phyloP scores from a whole-genome alignment of 768 basidiomycete species.

The Kwoniella shandongensis region DNA sequence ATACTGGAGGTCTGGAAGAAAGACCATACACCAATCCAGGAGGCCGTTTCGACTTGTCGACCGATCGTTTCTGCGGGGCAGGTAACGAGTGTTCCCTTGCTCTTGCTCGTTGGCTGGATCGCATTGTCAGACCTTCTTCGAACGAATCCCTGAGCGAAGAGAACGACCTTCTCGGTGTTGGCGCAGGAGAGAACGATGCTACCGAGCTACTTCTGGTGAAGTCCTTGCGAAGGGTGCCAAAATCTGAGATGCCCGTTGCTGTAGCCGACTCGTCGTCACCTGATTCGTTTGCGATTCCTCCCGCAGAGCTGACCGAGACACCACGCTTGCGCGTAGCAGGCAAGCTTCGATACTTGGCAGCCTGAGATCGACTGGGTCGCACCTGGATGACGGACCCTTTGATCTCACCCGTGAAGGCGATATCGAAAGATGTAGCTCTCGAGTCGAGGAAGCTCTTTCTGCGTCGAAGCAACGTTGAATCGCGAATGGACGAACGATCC shows the following conservation, averaged over 20 bases:
- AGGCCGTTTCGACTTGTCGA: constrained; percentile 3
- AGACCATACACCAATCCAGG: constrained; percentile 20
- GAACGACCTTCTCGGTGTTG: constrained; percentile 12
- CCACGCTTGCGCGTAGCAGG: neutral
- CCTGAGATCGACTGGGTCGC: constrained; percentile 18
- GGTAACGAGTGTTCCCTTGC: constrained; percentile 1
- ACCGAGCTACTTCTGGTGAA: constrained; percentile 10
- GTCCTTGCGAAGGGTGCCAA: constrained; percentile 31
- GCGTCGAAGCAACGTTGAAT: constrained; percentile 39
- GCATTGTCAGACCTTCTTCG: constrained; percentile 5
- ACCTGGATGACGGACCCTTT: constrained; percentile 38
- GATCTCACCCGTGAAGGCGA: constrained; percentile 40
- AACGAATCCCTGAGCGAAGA: constrained; percentile 3
- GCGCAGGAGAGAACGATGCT: constrained; percentile 10
- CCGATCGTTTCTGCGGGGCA: neutral
- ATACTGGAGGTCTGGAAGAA: neutral
- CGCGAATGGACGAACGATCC: constrained; percentile 32
- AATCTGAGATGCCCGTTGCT: constrained; percentile 35
- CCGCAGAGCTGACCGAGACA: constrained; percentile 9
- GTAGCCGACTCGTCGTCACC: constrained; percentile 30
- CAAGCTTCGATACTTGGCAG: constrained; percentile 7
- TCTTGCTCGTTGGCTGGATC: neutral
- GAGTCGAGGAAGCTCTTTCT: constrained; percentile 46
- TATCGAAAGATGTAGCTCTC: constrained; percentile 19
- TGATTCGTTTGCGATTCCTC: neutral